Base-by-base conservation (phyloP, 2,329 filamentous ascomycete species). In the Juglanconis oblonga region DNA sequence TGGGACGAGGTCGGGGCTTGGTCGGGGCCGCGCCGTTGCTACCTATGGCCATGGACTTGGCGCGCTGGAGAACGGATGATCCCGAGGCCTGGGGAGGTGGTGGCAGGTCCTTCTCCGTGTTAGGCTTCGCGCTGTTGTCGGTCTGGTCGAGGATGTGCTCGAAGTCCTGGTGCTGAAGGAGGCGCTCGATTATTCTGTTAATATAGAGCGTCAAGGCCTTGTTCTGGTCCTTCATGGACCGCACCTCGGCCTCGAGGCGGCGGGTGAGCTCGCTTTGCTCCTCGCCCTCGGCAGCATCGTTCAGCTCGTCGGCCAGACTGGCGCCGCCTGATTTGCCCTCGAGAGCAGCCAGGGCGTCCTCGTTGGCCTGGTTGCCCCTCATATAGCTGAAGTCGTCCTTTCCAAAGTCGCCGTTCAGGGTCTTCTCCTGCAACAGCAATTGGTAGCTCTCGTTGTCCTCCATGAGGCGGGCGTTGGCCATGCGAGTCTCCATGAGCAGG, bases 391-490 rank as follows among this genome's bases (percentile, higher is more conserved):
- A 92, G 69, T 94, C 90, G 67, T 84, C 89, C 71, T 89, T 92
- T 69, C 85, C 84, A 72, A 97, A 94, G 71, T 98, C 94, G 35
- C 95, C 95, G 71, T 96, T 97, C 61, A 99, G 83, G 1, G 95
- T 98, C 81, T 92, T 94, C 74, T 98, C 93, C 70, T 92, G 92
- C 31, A 99, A 86, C 17, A 99, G 86, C 42, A 98, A 84, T 75
- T 98, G 94, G 76, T 97, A 99, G 76, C 92, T 96, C 76, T 99
- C 95, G 70, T 98, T 98, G 75, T 99, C 95, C 76, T 99, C 95
- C 90, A 97, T 95, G 64, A 99, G 80, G 50, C 93, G 87, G 59
- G 95, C 95, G 71, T 98, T 99, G 66, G 92, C 90, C 89, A 98
- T 95, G 69, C 93, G 91, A 44, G 92, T 89, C 71, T 98, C 94